Percentiles rank a stretch among this genome's conserved stretches.
These are phyloP conservation scores for Ulmus americana DNA, from an alignment of 331 rosid genomes.

Conservation along the genomic window DNA sequence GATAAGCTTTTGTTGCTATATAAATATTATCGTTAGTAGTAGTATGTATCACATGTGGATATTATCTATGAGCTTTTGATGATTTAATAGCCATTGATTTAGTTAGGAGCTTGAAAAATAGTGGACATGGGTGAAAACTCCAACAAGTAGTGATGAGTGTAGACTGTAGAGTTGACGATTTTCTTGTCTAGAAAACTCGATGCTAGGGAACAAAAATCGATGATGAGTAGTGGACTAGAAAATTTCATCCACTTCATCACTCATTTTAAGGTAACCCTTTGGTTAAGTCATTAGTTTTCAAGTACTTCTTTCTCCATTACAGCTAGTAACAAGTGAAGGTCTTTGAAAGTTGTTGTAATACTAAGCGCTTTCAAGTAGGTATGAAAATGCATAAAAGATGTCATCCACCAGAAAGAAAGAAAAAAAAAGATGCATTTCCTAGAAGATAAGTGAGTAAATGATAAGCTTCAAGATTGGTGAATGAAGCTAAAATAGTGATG, in stretches of 20 bases:
- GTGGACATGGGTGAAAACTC: background rate
- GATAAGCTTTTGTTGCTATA: slow-evolving; percentile 15
- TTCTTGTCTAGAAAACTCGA: too few species aligned
- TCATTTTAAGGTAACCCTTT: too few species aligned
- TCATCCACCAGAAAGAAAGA: slow-evolving; percentile 3
- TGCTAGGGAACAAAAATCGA: slow-evolving; percentile 8
- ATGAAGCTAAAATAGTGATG: slow-evolving; percentile 6
- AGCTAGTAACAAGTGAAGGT: background rate
- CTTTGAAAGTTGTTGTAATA: background rate
- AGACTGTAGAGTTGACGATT: background rate
- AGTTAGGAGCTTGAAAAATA: background rate
- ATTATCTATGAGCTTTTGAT: background rate
- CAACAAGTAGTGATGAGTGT: background rate
- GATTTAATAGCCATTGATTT: background rate
- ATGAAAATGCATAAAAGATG: slow-evolving; percentile 5
- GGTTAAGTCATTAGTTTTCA: too few species aligned
- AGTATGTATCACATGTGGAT: background rate
- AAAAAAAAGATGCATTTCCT: background rate
- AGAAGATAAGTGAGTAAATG: slow-evolving; percentile 19
- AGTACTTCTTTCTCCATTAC: background rate
- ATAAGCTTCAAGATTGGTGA: slow-evolving; percentile 15
- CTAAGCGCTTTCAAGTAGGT: slow-evolving; percentile 18
- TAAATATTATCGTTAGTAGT: background rate
- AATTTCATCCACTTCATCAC: background rate
- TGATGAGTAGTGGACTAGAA: slow-evolving; percentile 2